Conservation (phyloP, 2,329 filamentous ascomycete genomes). For the Colletotrichum tropicale region DNA sequence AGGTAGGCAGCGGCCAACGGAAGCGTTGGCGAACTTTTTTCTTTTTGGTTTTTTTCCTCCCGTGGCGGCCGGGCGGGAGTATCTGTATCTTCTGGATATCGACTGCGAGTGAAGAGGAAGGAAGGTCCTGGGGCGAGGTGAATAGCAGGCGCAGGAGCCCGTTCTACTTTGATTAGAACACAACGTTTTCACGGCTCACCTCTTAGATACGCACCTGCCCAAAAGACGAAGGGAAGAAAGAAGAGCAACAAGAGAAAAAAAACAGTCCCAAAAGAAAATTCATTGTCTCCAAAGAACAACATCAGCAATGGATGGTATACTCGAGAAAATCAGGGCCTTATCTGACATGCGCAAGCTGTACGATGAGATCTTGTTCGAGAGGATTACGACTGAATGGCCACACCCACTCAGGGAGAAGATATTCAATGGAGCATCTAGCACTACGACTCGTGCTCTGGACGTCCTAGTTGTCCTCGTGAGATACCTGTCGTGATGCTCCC, state of each 20-base stretch:
- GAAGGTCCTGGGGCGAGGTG: no score
- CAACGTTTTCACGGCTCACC: neutral
- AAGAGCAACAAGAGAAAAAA: neutral
- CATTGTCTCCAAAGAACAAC: neutral
- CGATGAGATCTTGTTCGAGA: fast-evolving
- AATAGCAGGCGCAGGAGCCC: no score
- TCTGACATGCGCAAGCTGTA: neutral
- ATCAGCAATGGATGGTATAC: neutral
- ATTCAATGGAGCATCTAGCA: neutral
- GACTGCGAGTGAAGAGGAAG: no score
- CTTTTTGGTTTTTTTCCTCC: no score
- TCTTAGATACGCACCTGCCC: neutral
- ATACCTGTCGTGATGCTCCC: neutral
- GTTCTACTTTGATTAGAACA: neutral
- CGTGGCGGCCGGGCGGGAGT: no score
- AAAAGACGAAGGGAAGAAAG: neutral
- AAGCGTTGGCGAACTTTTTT: no score
- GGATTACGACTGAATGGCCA: neutral
- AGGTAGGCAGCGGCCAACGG: no score
- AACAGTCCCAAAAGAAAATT: neutral
- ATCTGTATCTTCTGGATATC: no score
- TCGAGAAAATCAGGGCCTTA: neutral
- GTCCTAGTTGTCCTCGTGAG: neutral
- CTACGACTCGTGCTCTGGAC: neutral
- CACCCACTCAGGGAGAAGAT: neutral